A percentile compares a stretch with the other conserved stretches of the same genome.
Conservation (phyloP, 139 green algal species). For the Diplosphaera chodatii region DNA sequence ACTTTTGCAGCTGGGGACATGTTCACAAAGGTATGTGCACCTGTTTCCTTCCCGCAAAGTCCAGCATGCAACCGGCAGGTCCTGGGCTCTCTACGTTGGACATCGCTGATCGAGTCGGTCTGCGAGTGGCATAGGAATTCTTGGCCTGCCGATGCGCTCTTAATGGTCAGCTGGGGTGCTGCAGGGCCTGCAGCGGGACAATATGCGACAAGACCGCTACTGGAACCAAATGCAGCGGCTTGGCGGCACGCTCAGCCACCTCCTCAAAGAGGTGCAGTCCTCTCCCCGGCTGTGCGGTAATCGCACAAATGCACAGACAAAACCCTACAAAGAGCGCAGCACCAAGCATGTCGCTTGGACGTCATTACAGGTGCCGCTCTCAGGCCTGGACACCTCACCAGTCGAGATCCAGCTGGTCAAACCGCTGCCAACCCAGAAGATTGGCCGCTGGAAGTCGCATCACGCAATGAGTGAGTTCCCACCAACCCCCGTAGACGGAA, state of each 20-base stretch:
- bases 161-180: too few relatives aligned
- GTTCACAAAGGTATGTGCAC: constrained; percentile 32
- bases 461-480: background rate
- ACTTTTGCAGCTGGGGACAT: constrained; percentile 35
- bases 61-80: too few relatives aligned
- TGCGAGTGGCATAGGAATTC: too few relatives aligned
- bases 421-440: background rate
- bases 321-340: too few relatives aligned
- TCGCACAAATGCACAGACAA: too few relatives aligned
- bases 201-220: background rate
- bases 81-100: too few relatives aligned
- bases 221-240: constrained; percentile 40
- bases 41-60: too few relatives aligned
- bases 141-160: too few relatives aligned
- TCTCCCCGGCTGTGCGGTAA: too few relatives aligned
- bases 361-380: constrained; percentile 14
- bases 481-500: too few relatives aligned
- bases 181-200: constrained; percentile 5
- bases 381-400: background rate
- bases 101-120: too few relatives aligned
- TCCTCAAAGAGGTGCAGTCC: constrained; percentile 49
- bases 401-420: background rate
- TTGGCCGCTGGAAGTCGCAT: background rate
- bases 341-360: too few relatives aligned
- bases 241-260: constrained; percentile 58